Evolutionary conservation across 2,329 filamentous ascomycete genomes (phyloP).

Genomic region (Phaeosphaeriaceae sp.): DNA sequence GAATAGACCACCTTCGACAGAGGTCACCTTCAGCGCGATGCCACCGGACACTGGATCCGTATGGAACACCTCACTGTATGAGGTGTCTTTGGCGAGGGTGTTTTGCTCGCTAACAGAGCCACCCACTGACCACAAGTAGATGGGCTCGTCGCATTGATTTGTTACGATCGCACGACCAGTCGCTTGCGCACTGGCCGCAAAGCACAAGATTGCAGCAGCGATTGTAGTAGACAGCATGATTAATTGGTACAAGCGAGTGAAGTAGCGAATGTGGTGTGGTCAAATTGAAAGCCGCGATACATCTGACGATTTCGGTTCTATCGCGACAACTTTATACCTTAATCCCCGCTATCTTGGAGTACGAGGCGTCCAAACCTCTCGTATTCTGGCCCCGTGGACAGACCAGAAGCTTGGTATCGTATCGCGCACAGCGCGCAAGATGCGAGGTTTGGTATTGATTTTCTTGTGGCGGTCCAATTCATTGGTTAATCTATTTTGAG

Average conservation of each 20-base stretch:
- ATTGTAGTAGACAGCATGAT: slow-evolving; percentile 23
- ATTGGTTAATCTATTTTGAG: slow-evolving; percentile 26
- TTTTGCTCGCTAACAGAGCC: slow-evolving; percentile 20
- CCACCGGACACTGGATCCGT: slow-evolving; percentile 28
- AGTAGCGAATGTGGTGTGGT: not conserved
- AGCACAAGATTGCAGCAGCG: slow-evolving; percentile 7
- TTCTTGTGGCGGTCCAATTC: slow-evolving; percentile 10
- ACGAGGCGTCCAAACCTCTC: not conserved
- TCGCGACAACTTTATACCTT: not conserved
- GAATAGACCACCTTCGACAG: slow-evolving; percentile 28
- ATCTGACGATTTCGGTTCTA: not conserved
- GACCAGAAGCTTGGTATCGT: not conserved
- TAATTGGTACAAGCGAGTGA: slow-evolving; percentile 4
- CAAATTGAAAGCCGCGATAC: not conserved
- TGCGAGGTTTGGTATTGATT: slow-evolving; percentile 12
- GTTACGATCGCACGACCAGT: slow-evolving; percentile 40
- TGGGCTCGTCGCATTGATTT: slow-evolving; percentile 36
- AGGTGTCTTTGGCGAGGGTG: slow-evolving; percentile 26
- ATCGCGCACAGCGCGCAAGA: slow-evolving; percentile 4
- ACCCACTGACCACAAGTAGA: slow-evolving; percentile 43
- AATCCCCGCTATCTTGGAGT: not conserved
- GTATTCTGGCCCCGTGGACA: not conserved
- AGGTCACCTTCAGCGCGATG: slow-evolving; percentile 32
- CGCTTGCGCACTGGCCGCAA: slow-evolving; percentile 19
- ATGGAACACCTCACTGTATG: slow-evolving; percentile 34